Conservation (phyloP, 1,139 yeast species). For the Diutina neorugosa region DNA sequence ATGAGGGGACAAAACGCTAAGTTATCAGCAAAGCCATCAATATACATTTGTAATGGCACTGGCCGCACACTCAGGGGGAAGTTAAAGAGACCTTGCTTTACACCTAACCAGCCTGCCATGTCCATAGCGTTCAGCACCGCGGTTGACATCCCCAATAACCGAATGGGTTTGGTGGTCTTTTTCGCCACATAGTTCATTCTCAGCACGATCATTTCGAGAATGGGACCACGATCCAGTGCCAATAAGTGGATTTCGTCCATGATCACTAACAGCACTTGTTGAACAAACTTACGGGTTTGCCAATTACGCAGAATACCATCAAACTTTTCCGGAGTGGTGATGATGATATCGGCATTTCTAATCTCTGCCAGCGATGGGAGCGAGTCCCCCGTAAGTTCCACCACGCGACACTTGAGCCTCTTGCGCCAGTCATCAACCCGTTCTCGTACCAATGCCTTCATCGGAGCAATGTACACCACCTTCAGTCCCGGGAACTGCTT, state of each 20-base stretch:
- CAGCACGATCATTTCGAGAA: conserved; percentile 95
- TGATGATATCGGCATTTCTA: conserved; percentile 80
- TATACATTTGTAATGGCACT: conserved; percentile 94
- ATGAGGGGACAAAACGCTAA: conserved; percentile 89
- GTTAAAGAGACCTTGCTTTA: conserved; percentile 78
- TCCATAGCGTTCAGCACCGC: conserved; percentile 97
- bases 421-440: conserved; percentile 91
- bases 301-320: conserved; percentile 98
- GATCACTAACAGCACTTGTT: conserved; percentile 77
- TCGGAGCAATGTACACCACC: conserved; percentile 93
- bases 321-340: conserved; percentile 96
- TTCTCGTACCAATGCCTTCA: conserved; percentile 96
- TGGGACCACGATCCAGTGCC: conserved; percentile 97
- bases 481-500: conserved; percentile 69
- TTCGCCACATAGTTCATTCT: conserved; percentile 89
- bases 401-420: conserved; percentile 59
- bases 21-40: conserved; percentile 94
- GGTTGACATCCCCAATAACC: conserved; percentile 89
- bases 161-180: conserved; percentile 60
- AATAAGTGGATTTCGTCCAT: conserved; percentile 97
- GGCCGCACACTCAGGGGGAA: conserved; percentile 96
- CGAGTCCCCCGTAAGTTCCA: conserved; percentile 94
- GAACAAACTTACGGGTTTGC: conserved; percentile 92
- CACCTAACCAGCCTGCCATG: conserved; percentile 97
- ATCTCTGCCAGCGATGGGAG: conserved; percentile 82